These are phyloP conservation scores for Pichia sp. DNA, from an alignment of 1,139 yeast genomes.

Conservation along the genomic window DNA sequence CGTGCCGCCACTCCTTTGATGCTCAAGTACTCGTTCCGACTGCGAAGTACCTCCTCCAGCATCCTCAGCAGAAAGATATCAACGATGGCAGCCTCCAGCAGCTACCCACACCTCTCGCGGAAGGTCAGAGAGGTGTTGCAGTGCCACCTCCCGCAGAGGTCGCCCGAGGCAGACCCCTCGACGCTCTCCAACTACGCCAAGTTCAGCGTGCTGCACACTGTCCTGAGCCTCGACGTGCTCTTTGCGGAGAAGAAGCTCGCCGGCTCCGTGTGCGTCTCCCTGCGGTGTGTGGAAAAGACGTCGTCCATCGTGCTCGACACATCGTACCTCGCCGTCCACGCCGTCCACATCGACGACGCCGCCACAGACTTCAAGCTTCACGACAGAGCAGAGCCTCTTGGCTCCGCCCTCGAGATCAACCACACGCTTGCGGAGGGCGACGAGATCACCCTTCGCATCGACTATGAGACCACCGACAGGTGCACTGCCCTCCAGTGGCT, in stretches of 20 bases:
- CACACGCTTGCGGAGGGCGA: slow-evolving; percentile 20
- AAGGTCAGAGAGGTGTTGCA: slow-evolving; percentile 25
- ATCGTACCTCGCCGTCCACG: slow-evolving; percentile 53
- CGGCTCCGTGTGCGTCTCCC: slow-evolving; percentile 54
- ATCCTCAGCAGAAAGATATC: not conserved
- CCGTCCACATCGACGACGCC: slow-evolving; percentile 44
- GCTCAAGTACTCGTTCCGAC: slow-evolving; percentile 1
- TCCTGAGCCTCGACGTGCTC: slow-evolving; percentile 49
- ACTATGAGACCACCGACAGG: slow-evolving; percentile 62
- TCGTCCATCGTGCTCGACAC: slow-evolving; percentile 58
- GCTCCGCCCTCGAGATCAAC: slow-evolving; percentile 52
- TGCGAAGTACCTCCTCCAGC: not conserved
- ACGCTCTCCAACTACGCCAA: slow-evolving; percentile 66
- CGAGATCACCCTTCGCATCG: slow-evolving; percentile 39
- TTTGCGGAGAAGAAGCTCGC: slow-evolving; percentile 50
- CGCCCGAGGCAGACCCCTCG: slow-evolving; percentile 69
- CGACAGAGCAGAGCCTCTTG: slow-evolving; percentile 59
- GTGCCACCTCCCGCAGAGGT: slow-evolving; percentile 38
- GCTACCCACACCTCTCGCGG: slow-evolving; percentile 28
- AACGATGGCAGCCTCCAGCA: not conserved
- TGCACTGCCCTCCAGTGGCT: slow-evolving; percentile 90
- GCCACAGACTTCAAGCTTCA: slow-evolving; percentile 37
- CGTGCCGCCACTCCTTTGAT: not conserved
- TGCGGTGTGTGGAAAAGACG: slow-evolving; percentile 34
- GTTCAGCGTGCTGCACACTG: slow-evolving; percentile 51